Evolutionary conservation across 1,139 yeast species (phyloP).

Genomic region (Hanseniaspora uvarum): DNA sequence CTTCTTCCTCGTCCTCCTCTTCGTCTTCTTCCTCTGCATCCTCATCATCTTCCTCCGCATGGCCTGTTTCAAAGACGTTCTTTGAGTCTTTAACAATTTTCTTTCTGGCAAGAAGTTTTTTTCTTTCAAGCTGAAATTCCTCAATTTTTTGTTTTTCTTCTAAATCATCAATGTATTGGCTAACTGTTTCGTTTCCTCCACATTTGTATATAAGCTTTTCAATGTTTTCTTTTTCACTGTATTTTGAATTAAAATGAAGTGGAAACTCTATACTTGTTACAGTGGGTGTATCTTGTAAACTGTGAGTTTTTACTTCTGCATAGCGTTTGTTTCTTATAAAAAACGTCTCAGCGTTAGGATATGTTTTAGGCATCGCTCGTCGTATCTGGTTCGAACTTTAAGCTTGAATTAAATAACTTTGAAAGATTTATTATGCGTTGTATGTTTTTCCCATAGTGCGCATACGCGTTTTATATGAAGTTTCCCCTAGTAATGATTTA

Average conservation of each 20-base stretch:
- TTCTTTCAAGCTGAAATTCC: slow-evolving; percentile 20
- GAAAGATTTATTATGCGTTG: too few relatives aligned
- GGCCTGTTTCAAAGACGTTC: slow-evolving; percentile 32
- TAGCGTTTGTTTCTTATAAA: slow-evolving; percentile 12
- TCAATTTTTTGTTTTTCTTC: slow-evolving; percentile 35
- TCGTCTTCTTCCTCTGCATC: slow-evolving; percentile 18
- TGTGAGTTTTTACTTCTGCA: slow-evolving; percentile 40
- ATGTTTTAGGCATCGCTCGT: neutral
- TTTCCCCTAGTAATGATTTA: neutral
- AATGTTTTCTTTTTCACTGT: slow-evolving; percentile 35
- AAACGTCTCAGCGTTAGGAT: slow-evolving; percentile 2
- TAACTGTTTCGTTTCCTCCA: slow-evolving; percentile 61
- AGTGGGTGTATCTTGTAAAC: slow-evolving; percentile 60
- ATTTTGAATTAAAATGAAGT: slow-evolving; percentile 40
- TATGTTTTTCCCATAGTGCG: too few relatives aligned
- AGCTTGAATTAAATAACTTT: too few relatives aligned
- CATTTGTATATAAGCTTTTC: slow-evolving; percentile 60
- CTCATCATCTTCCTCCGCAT: slow-evolving; percentile 19
- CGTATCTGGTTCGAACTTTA: neutral
- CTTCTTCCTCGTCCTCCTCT: slow-evolving; percentile 18
- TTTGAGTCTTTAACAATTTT: slow-evolving; percentile 27
- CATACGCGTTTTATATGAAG: neutral
- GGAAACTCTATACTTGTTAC: slow-evolving; percentile 75
- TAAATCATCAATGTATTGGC: slow-evolving; percentile 34
- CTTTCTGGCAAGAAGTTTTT: slow-evolving; percentile 21